Evolutionary conservation across 2,329 filamentous ascomycete species (phyloP).

Genomic region (Sclerotinia borealis): DNA sequence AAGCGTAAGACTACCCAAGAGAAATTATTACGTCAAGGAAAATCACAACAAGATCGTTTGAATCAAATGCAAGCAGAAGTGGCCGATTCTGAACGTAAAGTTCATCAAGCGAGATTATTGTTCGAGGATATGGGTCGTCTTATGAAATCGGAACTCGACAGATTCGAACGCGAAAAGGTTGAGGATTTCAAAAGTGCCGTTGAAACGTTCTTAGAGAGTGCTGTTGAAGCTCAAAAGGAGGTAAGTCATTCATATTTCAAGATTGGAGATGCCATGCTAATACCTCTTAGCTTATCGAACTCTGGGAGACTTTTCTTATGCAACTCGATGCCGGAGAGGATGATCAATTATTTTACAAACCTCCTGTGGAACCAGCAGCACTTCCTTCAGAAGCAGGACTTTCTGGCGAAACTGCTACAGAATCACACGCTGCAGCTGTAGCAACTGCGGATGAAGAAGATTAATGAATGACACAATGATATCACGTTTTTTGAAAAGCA

Average conservation of each 20-base stretch:
- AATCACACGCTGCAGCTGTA: slow-evolving; percentile 18
- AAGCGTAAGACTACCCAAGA: slow-evolving; percentile 88
- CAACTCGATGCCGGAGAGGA: slow-evolving; percentile 93
- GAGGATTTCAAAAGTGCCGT: slow-evolving; percentile 98
- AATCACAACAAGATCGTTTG: slow-evolving; percentile 90
- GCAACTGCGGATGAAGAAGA: slow-evolving; percentile 27
- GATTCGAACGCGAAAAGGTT: slow-evolving; percentile 95
- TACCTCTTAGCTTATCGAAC: slow-evolving; percentile 57
- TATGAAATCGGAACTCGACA: slow-evolving; percentile 84
- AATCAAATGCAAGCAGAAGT: slow-evolving; percentile 92
- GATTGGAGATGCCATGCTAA: neutral
- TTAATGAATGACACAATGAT: slow-evolving; percentile 11
- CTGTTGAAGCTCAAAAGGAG: slow-evolving; percentile 98
- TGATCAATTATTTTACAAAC: slow-evolving; percentile 60
- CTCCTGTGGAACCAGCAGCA: slow-evolving; percentile 48
- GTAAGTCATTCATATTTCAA: slow-evolving; percentile 43
- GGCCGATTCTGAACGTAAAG: slow-evolving; percentile 86
- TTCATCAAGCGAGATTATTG: slow-evolving; percentile 79
- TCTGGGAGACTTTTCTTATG: slow-evolving; percentile 98
- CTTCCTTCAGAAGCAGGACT: slow-evolving; percentile 41
- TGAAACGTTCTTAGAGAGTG: slow-evolving; percentile 94
- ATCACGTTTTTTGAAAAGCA: slow-evolving; percentile 9
- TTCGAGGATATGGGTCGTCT: slow-evolving; percentile 97
- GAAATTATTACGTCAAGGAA: slow-evolving; percentile 89
- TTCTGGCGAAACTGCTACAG: slow-evolving; percentile 22